Percentiles rank a stretch among this genome's conserved stretches.
Evolutionary conservation across 192 early-diverging fungal genomes (phyloP).

Genomic region (Helicostylum pulchrum): DNA sequence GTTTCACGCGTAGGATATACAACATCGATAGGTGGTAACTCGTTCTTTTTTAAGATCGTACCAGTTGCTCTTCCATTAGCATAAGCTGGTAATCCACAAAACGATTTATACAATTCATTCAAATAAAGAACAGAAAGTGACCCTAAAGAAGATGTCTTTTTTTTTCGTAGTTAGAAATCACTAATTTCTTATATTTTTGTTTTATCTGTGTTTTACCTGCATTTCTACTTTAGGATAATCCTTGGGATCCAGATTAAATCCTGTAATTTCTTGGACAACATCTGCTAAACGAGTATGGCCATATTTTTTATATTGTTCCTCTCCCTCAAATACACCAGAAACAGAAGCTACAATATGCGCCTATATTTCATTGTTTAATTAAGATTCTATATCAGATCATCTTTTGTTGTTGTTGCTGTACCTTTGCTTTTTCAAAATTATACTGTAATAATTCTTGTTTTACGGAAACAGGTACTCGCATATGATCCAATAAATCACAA

Average conservation of each 20-base stretch:
- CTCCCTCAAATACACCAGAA: conserved; percentile 37
- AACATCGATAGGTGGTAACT: conserved; percentile 35
- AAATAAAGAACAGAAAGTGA: conserved; percentile 35
- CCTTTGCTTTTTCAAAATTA: conserved; percentile 52
- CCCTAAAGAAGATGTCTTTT: conserved; percentile 49
- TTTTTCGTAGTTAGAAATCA: background rate
- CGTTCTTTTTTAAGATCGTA: background rate
- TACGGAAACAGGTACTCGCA: conserved; percentile 50
- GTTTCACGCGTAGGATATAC: conserved; percentile 43
- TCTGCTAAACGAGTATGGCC: conserved; percentile 46
- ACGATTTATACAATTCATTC: conserved; percentile 38
- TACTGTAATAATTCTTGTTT: conserved; percentile 37
- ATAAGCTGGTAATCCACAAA: conserved; percentile 34
- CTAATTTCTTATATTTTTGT: background rate
- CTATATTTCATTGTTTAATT: conserved; percentile 4
- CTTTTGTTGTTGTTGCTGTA: too few species aligned
- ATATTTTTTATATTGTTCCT: conserved; percentile 38
- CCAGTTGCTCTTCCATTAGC: conserved; percentile 2
- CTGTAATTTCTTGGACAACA: conserved; percentile 30
- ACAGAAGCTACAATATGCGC: conserved; percentile 55
- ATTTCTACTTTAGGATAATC: conserved; percentile 37
- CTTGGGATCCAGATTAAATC: background rate
- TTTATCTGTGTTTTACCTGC: conserved; percentile 31
- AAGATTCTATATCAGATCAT: background rate
- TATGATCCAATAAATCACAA: conserved; percentile 39